Percentiles rank a stretch among this genome's conserved stretches.
phyloP scores from a whole-genome alignment of 1,284 basidiomycete genomes.

The Tilletia setariae region DNA sequence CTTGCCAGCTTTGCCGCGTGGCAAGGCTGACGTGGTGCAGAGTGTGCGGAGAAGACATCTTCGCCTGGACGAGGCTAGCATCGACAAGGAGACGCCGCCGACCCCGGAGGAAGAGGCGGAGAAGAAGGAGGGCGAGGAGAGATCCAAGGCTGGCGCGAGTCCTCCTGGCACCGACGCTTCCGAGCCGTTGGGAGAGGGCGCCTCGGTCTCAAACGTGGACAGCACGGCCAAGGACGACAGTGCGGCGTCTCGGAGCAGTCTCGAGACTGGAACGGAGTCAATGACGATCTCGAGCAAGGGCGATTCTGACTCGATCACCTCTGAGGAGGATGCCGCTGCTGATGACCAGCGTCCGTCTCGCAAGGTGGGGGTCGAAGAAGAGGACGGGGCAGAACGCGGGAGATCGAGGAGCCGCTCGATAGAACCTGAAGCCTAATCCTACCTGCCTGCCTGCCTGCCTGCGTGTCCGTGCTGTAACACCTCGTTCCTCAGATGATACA shows the following conservation, averaged over 20 bases:
- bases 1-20: constrained; percentile 45
- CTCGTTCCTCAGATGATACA: too few relatives aligned
- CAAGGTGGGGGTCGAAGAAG: too few relatives aligned
- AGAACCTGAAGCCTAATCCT: not conserved
- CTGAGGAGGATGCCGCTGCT: not conserved
- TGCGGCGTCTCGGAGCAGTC: not conserved
- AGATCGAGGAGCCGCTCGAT: too few relatives aligned
- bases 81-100: constrained; percentile 38
- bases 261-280: not conserved
- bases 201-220: not conserved
- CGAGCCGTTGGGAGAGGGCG: not conserved
- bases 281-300: not conserved
- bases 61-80: constrained; percentile 48
- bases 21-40: constrained; percentile 50
- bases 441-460: too few relatives aligned
- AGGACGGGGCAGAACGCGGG: too few relatives aligned
- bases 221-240: not conserved
- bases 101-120: constrained; percentile 1
- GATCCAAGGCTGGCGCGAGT: too few relatives aligned
- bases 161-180: too few relatives aligned
- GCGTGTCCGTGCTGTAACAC: too few relatives aligned
- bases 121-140: constrained; percentile 24
- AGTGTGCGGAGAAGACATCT: constrained; percentile 46
- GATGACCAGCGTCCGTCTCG: not conserved
- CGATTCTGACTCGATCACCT: not conserved